These are phyloP conservation scores for Abortiporus biennis DNA, from an alignment of 1,284 basidiomycete genomes.

Conservation along the genomic window DNA sequence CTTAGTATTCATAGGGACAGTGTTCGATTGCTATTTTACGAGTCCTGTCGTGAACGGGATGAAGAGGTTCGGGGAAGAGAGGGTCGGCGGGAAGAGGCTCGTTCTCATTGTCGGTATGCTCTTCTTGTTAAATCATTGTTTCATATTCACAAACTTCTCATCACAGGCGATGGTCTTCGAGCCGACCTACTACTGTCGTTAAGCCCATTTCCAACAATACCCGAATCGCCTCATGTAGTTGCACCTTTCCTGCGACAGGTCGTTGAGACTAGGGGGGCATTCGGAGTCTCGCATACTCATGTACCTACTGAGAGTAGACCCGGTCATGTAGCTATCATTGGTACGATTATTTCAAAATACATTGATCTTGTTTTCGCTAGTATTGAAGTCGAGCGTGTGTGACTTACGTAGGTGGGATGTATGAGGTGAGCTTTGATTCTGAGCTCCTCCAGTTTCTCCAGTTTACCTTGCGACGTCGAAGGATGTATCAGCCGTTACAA, in stretches of 20 bases:
- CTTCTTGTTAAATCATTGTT: neutral
- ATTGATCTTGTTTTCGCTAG: neutral
- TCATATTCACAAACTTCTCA: neutral
- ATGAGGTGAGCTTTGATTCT: conserved; percentile 32
- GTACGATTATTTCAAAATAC: conserved; percentile 27
- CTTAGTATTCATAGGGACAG: conserved; percentile 62
- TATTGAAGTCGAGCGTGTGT: too few relatives aligned
- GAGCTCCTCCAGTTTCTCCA: neutral
- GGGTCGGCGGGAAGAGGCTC: conserved; percentile 60
- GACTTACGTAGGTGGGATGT: conserved; percentile 72
- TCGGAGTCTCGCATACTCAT: conserved; percentile 80
- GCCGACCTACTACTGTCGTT: conserved; percentile 76
- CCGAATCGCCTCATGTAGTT: conserved; percentile 51
- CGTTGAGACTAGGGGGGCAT: conserved; percentile 63
- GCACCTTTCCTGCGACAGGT: conserved; percentile 76
- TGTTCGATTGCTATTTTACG: conserved; percentile 90
- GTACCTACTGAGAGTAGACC: conserved; percentile 89
- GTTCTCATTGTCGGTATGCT: conserved; percentile 74
- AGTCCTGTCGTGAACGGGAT: conserved; percentile 75
- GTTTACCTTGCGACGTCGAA: too few relatives aligned
- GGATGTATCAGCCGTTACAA: conserved; percentile 86
- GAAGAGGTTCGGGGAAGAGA: conserved; percentile 41
- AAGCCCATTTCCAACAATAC: conserved; percentile 51
- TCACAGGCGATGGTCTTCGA: conserved; percentile 67
- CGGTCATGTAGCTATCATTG: conserved; percentile 87